Base-by-base conservation (phyloP, 495 filamentous ascomycete species). In the Amorphotheca resinae region DNA sequence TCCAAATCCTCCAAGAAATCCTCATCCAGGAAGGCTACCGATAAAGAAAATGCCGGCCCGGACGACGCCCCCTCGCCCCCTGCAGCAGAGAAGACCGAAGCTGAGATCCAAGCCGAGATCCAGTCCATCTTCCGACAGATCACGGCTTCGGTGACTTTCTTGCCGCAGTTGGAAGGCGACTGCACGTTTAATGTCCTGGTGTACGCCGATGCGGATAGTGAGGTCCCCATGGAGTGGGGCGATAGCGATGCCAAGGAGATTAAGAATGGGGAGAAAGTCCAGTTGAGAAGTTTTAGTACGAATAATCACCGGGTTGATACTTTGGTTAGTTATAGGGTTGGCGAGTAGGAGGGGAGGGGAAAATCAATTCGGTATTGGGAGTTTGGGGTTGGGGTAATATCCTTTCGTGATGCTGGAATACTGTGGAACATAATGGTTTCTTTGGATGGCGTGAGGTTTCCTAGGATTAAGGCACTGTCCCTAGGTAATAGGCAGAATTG, bases 151-250 rank as follows among this genome's bases (percentile, higher is more conserved):
- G 91, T 98, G 14, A 95, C 91, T 2, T 96, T 98, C 59, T 72
- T 98, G 3, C 91, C 91, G 0, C 86, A 94, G 63, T 74, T 98
- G 2, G 79, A 82, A 33, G 86, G 87, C 22, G 79, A 89, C 53
- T 98, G 89, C 72, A 95, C 93, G 9, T 98, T 98, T 71, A 98
- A 98, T 59, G 89, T 98, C 16, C 71, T 98, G 18, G 91, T 98
- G 3, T 98, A 98, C 57, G 93, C 91, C 28, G 91, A 96, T 56
- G 91, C 87, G 6, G 87, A 95, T 61, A 89, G 83, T 17, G 91
- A 98, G 18, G 91, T 98, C 12, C 91, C 91, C 4, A 81, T 98
- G 45, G 93, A 98, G 62, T 98, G 91, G 91, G 91, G 91, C 25
- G 91, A 98, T 65, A 93, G 85, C 54, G 91, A 98, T 58, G 88